Evolutionary conservation across 441 rosid species (phyloP).

Genomic region (Macaranga tanarius): DNA sequence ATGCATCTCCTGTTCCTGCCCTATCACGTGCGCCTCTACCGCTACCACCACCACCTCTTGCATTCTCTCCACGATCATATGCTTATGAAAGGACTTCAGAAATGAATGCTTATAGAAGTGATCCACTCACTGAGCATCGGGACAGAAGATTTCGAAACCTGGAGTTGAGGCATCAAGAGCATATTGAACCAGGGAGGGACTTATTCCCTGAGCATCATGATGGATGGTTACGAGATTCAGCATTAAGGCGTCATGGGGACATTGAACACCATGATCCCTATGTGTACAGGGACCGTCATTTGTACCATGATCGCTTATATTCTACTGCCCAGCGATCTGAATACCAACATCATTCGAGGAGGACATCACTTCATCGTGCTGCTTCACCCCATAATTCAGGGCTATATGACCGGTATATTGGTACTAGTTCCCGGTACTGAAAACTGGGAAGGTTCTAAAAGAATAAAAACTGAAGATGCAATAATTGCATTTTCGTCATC

Average conservation of each 20-base stretch:
- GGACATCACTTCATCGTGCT: constrained; percentile 1
- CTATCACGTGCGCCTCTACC: not conserved
- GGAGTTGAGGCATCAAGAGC: constrained; percentile 11
- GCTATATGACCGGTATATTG: not conserved
- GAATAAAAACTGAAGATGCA: too few species aligned
- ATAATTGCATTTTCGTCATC: not conserved
- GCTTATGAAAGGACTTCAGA: constrained; percentile 13
- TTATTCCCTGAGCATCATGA: constrained; percentile 2
- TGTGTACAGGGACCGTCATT: constrained; percentile 3
- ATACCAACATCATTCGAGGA: not conserved
- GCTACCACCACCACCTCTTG: not conserved
- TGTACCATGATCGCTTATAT: not conserved
- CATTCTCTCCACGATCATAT: constrained; percentile 3
- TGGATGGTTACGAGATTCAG: not conserved
- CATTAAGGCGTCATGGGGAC: constrained; percentile 17
- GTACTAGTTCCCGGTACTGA: constrained; percentile 8
- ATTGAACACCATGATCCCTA: constrained; percentile 1
- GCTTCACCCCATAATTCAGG: not conserved
- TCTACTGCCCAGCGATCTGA: constrained; percentile 10
- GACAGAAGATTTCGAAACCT: constrained; percentile 1
- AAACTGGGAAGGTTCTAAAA: not conserved
- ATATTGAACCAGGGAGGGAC: not conserved
- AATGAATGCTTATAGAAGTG: constrained; percentile 17
- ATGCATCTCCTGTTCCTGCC: constrained; percentile 13
- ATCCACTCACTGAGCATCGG: constrained; percentile 14